phyloP scores from a whole-genome alignment of 2,329 filamentous ascomycete species.

The Cladophialophora psammophila region DNA sequence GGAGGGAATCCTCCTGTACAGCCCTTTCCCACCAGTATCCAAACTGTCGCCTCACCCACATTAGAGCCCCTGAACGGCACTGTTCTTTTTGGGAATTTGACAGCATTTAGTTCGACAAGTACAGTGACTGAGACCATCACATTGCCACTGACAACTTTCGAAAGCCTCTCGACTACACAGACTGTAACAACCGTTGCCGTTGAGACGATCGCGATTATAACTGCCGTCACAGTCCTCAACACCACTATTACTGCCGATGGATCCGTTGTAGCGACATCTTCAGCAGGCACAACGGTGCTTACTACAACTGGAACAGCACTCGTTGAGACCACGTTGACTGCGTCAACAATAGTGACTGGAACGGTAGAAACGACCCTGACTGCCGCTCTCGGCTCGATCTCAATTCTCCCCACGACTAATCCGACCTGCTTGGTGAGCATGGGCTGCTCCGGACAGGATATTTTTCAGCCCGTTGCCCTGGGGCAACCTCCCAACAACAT shows the following conservation, averaged over 20 bases:
- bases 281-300: slow-evolving; percentile 36
- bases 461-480: slow-evolving; percentile 52
- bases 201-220: slow-evolving; percentile 34
- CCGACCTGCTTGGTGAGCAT: slow-evolving; percentile 35
- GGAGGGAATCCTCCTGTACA: slow-evolving; percentile 38
- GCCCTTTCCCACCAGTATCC: slow-evolving; percentile 40
- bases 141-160: slow-evolving; percentile 38
- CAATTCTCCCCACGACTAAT: slow-evolving; percentile 32
- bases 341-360: slow-evolving; percentile 33
- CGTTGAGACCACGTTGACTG: slow-evolving; percentile 36
- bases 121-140: slow-evolving; percentile 39
- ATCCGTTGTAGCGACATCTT: slow-evolving; percentile 34
- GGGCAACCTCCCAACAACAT: slow-evolving; percentile 50
- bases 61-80: slow-evolving; percentile 37
- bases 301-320: slow-evolving; percentile 38
- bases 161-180: slow-evolving; percentile 34
- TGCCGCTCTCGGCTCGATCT: slow-evolving; percentile 33
- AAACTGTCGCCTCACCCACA: slow-evolving; percentile 36
- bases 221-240: slow-evolving; percentile 36
- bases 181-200: slow-evolving; percentile 38
- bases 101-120: slow-evolving; percentile 28
- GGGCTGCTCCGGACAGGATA: slow-evolving; percentile 47
- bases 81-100: slow-evolving; percentile 35
- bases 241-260: slow-evolving; percentile 36
- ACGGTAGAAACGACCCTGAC: slow-evolving; percentile 36